Evolutionary conservation across 2,329 filamentous ascomycete species (phyloP).

Genomic region (Aspergillus persii): DNA sequence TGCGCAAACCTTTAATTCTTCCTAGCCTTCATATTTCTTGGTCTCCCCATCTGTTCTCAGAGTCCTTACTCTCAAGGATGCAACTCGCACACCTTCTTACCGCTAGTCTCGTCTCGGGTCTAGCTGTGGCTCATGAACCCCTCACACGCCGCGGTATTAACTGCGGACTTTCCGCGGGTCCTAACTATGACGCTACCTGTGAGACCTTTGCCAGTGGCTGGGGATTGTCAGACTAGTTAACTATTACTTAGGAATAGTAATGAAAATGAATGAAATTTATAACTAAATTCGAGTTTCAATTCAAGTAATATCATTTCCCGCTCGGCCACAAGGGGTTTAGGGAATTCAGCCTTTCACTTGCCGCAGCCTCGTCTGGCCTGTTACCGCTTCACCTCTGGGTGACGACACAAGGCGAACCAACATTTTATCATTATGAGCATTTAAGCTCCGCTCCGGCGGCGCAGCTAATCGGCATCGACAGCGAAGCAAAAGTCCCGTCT

Average conservation of each 20-base stretch:
- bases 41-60: neutral
- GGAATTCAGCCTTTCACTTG: no score
- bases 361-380: neutral
- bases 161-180: no score
- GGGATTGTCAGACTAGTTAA: no score
- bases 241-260: no score
- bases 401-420: neutral
- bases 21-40: no score
- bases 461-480: neutral
- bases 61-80: conserved; percentile 4
- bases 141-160: no score
- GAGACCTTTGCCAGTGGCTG: no score
- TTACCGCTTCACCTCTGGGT: neutral
- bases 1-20: neutral
- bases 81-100: conserved; percentile 4
- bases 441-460: neutral
- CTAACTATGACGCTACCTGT: no score
- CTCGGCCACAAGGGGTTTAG: no score
- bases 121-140: neutral
- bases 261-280: no score
- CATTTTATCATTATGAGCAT: neutral
- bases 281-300: no score
- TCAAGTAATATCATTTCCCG: no score
- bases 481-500: neutral
- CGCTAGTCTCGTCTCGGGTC: neutral